Evolutionary conservation across 73 alveolate species (phyloP).

Genomic region (Tetrahymena elliotti): DNA sequence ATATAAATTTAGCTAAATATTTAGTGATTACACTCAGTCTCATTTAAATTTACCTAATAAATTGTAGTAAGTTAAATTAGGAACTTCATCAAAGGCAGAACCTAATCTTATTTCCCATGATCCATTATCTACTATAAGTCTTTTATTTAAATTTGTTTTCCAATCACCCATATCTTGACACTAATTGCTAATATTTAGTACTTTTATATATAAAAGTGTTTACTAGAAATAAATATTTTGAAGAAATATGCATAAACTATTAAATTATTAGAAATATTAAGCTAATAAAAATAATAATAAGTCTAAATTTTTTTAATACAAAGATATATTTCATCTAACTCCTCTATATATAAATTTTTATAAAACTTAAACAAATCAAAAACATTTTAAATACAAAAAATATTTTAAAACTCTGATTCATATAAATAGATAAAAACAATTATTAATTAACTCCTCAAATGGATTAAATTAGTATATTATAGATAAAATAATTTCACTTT

Average conservation of each 20-base stretch:
- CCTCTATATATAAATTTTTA: neutral
- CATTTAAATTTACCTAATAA: neutral
- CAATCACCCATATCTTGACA: neutral
- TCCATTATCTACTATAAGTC: neutral
- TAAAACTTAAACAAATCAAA: too few species aligned
- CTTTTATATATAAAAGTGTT: neutral
- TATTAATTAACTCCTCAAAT: too few species aligned
- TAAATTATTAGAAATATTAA: neutral
- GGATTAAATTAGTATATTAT: too few species aligned
- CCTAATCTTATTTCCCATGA: neutral
- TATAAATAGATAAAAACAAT: too few species aligned
- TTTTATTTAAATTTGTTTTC: neutral
- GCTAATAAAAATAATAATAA: neutral
- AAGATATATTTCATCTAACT: neutral
- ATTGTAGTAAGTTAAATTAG: neutral
- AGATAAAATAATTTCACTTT: too few species aligned
- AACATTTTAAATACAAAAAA: too few species aligned
- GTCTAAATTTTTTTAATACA: neutral
- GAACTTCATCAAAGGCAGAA: neutral
- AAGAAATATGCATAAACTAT: neutral
- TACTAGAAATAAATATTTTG: neutral
- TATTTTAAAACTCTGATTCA: too few species aligned
- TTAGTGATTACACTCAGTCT: neutral
- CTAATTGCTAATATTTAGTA: neutral
- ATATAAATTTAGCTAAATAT: neutral